Conservation (phyloP, 768 basidiomycete genomes). For the Psilocybe sp. region DNA sequence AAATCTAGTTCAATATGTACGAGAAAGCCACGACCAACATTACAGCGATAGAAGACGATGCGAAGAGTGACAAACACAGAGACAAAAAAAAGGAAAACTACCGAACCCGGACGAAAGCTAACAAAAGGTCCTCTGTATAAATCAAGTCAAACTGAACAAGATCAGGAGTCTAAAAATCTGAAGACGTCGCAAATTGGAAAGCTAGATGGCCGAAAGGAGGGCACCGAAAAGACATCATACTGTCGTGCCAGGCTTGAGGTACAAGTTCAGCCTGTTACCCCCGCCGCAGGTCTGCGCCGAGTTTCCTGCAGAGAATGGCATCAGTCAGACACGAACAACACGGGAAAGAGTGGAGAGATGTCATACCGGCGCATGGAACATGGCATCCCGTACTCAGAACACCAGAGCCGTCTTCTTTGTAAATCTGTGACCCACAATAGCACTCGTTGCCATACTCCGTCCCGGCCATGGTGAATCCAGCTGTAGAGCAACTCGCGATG, state of each 20-base stretch:
- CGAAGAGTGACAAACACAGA: no score
- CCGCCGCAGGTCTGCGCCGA: slow-evolving; percentile 26
- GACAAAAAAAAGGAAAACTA: no score
- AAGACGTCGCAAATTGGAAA: no score
- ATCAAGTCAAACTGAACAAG: no score
- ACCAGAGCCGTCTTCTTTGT: slow-evolving; percentile 21
- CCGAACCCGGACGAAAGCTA: no score
- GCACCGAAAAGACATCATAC: slow-evolving; percentile 1
- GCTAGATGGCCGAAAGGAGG: no score
- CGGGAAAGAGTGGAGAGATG: not conserved
- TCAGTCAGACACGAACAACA: not conserved
- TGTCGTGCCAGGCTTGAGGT: slow-evolving; percentile 18
- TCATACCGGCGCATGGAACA: slow-evolving; percentile 29
- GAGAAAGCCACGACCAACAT: no score
- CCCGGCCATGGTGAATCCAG: slow-evolving; percentile 28
- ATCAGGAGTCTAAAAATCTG: no score
- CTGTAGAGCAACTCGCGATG: slow-evolving; percentile 24
- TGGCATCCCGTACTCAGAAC: slow-evolving; percentile 20
- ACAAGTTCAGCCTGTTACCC: slow-evolving; percentile 29
- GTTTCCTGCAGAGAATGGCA: slow-evolving; percentile 16
- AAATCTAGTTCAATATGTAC: no score
- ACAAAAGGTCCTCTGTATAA: no score
- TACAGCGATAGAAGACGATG: no score
- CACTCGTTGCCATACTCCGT: slow-evolving; percentile 33
- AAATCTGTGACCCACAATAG: slow-evolving; percentile 29